Evolutionary conservation across 164 flowering plant genomes (phyloP).

Genomic region (Tetrastigma voinierianum): DNA sequence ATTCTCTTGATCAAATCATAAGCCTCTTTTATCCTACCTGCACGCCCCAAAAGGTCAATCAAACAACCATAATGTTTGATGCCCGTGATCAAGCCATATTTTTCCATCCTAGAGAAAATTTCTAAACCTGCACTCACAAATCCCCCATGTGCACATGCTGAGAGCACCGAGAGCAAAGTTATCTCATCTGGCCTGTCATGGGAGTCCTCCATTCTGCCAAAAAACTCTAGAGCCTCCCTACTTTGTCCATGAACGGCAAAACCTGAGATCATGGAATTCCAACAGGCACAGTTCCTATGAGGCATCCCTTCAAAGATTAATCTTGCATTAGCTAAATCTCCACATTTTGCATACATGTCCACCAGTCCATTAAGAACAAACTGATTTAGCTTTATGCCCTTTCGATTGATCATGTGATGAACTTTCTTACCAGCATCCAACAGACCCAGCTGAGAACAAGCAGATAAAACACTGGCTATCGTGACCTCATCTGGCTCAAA

Average conservation of each 20-base stretch:
- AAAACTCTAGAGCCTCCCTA: slow-evolving; percentile 56
- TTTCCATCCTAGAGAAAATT: slow-evolving; percentile 55
- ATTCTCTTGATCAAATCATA: slow-evolving; percentile 50
- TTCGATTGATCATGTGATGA: slow-evolving; percentile 33
- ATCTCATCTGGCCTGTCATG: slow-evolving; percentile 46
- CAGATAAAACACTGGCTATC: slow-evolving; percentile 52
- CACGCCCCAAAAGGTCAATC: slow-evolving; percentile 70
- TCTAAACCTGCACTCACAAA: slow-evolving; percentile 56
- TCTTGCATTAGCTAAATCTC: slow-evolving; percentile 53
- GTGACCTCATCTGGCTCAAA: slow-evolving; percentile 70
- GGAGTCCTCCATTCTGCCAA: slow-evolving; percentile 51
- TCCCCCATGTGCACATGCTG: slow-evolving; percentile 79
- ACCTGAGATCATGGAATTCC: slow-evolving; percentile 82
- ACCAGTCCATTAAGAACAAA: slow-evolving; percentile 64
- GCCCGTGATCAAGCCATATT: slow-evolving; percentile 37
- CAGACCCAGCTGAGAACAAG: slow-evolving; percentile 68
- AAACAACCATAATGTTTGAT: slow-evolving; percentile 74
- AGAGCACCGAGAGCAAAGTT: slow-evolving; percentile 61
- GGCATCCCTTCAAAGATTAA: slow-evolving; percentile 45
- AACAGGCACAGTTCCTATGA: slow-evolving; percentile 42
- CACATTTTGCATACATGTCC: slow-evolving; percentile 91
- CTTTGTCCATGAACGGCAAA: slow-evolving; percentile 59
- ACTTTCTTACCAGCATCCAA: slow-evolving; percentile 60
- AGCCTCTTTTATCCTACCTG: slow-evolving; percentile 64
- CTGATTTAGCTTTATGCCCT: slow-evolving; percentile 46